Percentiles rank a stretch among this genome's conserved stretches.
Evolutionary conservation across 2,329 filamentous ascomycete species (phyloP).

Genomic region (Orbilia oligospora): DNA sequence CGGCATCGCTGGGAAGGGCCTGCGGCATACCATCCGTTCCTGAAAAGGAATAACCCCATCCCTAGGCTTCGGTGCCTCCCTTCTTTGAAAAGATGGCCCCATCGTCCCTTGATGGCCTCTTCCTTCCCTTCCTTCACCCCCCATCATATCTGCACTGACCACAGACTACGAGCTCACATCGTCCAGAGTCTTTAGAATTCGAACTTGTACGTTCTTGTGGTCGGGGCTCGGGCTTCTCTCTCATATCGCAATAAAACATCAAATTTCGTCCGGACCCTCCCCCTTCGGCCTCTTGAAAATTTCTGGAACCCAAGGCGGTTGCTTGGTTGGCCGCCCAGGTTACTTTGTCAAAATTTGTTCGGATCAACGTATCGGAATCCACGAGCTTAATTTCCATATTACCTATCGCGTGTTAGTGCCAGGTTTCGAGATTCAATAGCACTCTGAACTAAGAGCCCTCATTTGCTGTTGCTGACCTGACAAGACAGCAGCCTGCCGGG

Average conservation of each 20-base stretch:
- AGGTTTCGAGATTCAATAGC: slow-evolving; percentile 47
- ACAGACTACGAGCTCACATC: slow-evolving; percentile 43
- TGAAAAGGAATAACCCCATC: slow-evolving; percentile 61
- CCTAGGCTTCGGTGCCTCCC: slow-evolving; percentile 58
- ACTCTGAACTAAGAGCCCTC: slow-evolving; percentile 39
- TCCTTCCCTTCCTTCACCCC: slow-evolving; percentile 38
- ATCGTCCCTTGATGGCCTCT: slow-evolving; percentile 36
- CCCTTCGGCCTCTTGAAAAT: slow-evolving; percentile 25
- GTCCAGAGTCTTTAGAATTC: slow-evolving; percentile 39
- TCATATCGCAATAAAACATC: slow-evolving; percentile 57
- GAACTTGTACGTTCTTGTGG: slow-evolving; percentile 5
- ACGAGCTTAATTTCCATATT: slow-evolving; percentile 59
- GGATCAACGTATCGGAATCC: slow-evolving; percentile 52
- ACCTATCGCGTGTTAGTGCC: slow-evolving; percentile 60
- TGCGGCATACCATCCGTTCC: slow-evolving; percentile 53
- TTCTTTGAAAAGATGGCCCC: slow-evolving; percentile 46
- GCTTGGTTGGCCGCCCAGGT: slow-evolving; percentile 27
- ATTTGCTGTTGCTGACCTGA: slow-evolving; percentile 48
- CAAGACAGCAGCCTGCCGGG: slow-evolving; percentile 30
- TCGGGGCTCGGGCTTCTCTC: slow-evolving; percentile 17
- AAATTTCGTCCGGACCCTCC: slow-evolving; percentile 62
- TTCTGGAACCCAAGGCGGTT: slow-evolving; percentile 2
- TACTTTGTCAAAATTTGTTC: slow-evolving; percentile 27
- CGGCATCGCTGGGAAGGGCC: slow-evolving; percentile 39
- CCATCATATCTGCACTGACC: slow-evolving; percentile 1